Evolutionary conservation across 441 rosid genomes (phyloP).

Genomic region (Eruca vesicaria): DNA sequence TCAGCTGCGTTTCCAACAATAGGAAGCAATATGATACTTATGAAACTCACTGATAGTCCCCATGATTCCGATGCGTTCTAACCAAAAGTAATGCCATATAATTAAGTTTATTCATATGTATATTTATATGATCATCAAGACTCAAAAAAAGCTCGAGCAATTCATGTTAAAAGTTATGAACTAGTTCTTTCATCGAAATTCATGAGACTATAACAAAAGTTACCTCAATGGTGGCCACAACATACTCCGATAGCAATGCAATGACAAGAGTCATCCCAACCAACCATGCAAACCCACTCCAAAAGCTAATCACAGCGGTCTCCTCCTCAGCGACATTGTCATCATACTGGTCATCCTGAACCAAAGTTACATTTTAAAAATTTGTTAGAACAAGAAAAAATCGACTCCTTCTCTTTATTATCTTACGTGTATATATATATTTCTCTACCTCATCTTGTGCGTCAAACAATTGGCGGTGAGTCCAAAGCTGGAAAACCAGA

Average conservation of each 20-base stretch:
- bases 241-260: conserved; percentile 69
- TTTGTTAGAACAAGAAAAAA: background rate
- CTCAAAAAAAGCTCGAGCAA: no score
- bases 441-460: conserved; percentile 45
- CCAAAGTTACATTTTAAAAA: background rate
- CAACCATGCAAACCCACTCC: conserved; percentile 79
- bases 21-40: background rate
- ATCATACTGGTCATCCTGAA: conserved; percentile 48
- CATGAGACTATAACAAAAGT: background rate
- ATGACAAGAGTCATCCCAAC: conserved; percentile 70
- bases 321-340: conserved; percentile 41
- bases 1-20: background rate
- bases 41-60: conserved; percentile 65
- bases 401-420: background rate
- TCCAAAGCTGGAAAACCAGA: conserved; percentile 65
- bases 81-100: background rate
- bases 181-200: background rate
- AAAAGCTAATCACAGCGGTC: conserved; percentile 57
- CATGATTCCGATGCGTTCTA: conserved; percentile 71
- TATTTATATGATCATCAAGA: background rate
- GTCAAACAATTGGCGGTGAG: conserved; percentile 71
- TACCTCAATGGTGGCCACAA: conserved; percentile 86
- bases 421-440: background rate
- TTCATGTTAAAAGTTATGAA: background rate
- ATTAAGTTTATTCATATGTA: background rate